Conservation (phyloP, 2,329 filamentous ascomycete genomes). For the Trichoderma atrobrunneum region DNA sequence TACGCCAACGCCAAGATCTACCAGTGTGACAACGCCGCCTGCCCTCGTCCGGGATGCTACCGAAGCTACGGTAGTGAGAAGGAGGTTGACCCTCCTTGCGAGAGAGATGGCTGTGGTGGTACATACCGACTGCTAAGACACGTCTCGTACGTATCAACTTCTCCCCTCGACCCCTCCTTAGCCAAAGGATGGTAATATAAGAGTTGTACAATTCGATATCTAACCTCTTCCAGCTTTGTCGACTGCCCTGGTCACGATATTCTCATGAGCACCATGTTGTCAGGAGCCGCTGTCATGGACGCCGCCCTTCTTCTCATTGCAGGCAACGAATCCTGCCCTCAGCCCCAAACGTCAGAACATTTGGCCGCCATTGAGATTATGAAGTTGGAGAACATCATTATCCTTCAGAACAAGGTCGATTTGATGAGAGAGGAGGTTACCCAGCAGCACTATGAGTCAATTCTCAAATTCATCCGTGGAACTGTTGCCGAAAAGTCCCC, state of each 20-base stretch:
- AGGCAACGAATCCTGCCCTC: slow-evolving; percentile 96
- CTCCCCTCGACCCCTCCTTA: background rate
- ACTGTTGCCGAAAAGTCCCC: slow-evolving; percentile 93
- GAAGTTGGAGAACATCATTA: slow-evolving; percentile 99
- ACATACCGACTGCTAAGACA: slow-evolving; percentile 87
- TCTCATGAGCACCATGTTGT: slow-evolving; percentile 99
- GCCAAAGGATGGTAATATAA: background rate
- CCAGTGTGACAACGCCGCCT: slow-evolving; percentile 90
- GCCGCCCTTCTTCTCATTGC: slow-evolving; percentile 93
- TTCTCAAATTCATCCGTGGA: slow-evolving; percentile 96
- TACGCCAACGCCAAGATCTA: slow-evolving; percentile 99
- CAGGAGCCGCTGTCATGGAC: slow-evolving; percentile 98
- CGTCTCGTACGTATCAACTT: slow-evolving; percentile 68
- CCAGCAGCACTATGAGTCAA: slow-evolving; percentile 91
- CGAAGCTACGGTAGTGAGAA: slow-evolving; percentile 98
- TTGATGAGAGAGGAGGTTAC: slow-evolving; percentile 96
- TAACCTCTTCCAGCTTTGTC: slow-evolving; percentile 65
- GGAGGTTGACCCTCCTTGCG: slow-evolving; percentile 94
- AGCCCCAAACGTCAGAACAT: slow-evolving; percentile 98
- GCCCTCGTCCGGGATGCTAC: slow-evolving; percentile 93
- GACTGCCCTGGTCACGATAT: slow-evolving; percentile 99
- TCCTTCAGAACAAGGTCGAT: slow-evolving; percentile 99
- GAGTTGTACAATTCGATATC: background rate
- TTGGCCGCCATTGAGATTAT: slow-evolving; percentile 99
- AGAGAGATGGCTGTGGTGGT: slow-evolving; percentile 85